Conservation (phyloP, 306 rosid species). For the Oxytropis ochrocephala region DNA sequence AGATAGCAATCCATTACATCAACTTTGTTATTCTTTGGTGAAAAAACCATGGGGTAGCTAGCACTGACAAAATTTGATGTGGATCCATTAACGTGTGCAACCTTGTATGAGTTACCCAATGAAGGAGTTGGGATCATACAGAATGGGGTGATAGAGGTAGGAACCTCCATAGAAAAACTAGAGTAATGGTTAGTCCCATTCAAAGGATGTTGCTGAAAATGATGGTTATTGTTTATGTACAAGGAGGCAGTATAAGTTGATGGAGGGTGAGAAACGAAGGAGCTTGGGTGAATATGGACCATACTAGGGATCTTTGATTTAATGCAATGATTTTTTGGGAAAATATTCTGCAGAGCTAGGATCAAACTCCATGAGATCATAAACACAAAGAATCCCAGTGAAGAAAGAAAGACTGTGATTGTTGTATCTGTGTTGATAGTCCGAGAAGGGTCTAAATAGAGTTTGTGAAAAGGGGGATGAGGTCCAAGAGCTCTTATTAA, state of each 20-base stretch:
- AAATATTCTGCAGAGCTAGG: constrained; percentile 1
- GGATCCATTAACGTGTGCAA: not conserved
- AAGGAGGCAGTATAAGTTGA: not conserved
- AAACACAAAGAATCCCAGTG: constrained; percentile 11
- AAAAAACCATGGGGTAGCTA: not conserved
- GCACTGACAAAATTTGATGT: not conserved
- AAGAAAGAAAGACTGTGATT: not conserved
- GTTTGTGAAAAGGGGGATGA: too few species aligned
- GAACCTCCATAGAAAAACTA: not conserved
- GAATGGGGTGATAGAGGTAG: constrained; percentile 16
- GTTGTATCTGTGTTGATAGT: not conserved
- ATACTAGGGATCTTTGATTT: not conserved
- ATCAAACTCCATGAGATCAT: constrained; percentile 29
- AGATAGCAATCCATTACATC: constrained; percentile 30
- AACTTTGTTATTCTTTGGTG: constrained; percentile 12
- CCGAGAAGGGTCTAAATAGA: not conserved
- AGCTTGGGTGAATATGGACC: not conserved
- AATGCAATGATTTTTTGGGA: not conserved
- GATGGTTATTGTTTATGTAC: constrained; percentile 7
- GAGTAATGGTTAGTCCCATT: not conserved
- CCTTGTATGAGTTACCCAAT: not conserved
- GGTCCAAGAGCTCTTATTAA: too few species aligned
- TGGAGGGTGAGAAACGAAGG: not conserved
- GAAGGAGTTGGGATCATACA: constrained; percentile 10
- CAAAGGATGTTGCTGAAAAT: not conserved